Percentiles rank a stretch among this genome's conserved stretches.
phyloP scores from a whole-genome alignment of 345 rosid genomes.

The Populus davidiana region DNA sequence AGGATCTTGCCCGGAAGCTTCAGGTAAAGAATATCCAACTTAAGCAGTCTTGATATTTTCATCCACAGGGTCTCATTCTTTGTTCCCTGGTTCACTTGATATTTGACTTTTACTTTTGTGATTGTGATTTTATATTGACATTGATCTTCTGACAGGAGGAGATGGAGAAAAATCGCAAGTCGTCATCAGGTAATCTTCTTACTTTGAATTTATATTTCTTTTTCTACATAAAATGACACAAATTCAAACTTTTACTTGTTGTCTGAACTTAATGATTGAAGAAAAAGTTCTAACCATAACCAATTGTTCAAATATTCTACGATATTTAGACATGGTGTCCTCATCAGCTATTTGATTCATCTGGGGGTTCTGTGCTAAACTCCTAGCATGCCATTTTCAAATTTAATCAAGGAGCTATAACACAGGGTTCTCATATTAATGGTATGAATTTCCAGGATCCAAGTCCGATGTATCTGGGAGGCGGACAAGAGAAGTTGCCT shows the following conservation, averaged over 20 bases:
- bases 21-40: constrained; percentile 43
- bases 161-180: constrained; percentile 83
- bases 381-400: background rate
- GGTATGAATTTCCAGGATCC: constrained; percentile 43
- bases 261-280: background rate
- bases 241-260: background rate
- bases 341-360: background rate
- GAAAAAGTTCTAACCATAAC: background rate
- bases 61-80: background rate
- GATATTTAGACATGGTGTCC: background rate
- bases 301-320: background rate
- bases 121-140: constrained; percentile 6
- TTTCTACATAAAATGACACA: background rate
- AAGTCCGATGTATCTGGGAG: constrained; percentile 64
- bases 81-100: background rate
- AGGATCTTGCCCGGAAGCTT: constrained; percentile 94
- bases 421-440: background rate
- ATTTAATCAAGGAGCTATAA: background rate
- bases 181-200: constrained; percentile 53
- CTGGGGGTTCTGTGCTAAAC: background rate
- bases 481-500: constrained; percentile 95
- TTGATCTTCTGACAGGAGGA: constrained; percentile 69
- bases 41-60: background rate
- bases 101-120: background rate
- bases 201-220: background rate